Evolutionary conservation across 495 filamentous ascomycete species (phyloP), one percentile per base, ranked within the genome.

Genomic region (Entonaema liquescens): DNA sequence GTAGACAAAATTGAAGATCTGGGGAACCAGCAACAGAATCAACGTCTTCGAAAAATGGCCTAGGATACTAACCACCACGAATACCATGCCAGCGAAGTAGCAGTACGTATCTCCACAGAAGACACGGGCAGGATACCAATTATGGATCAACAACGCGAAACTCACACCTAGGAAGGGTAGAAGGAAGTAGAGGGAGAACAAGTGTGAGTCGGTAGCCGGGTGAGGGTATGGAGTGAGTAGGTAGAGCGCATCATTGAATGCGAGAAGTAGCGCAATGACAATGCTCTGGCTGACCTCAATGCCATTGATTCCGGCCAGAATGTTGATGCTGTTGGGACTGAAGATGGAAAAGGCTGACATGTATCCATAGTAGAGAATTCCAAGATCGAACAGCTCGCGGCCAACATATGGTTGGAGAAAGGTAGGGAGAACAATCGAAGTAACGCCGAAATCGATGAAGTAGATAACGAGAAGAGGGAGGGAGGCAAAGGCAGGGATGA

Each of bases 91-190:
- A 0, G 95, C 95, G 73, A 99, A 97, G 79, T 99, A 99, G 84
- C 95, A 99, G 83, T 98, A 99, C 17, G 95, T 99, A 76, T 99
- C 95, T 25, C 95, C 95, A 0, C 97, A 95, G 74, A 99, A 99
- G 1, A 97, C 96, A 60, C 89, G 89, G 13, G 95, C 92, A 1
- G 95, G 95, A 77, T 95, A 99, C 93, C 94, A 97, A 75, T 99
- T 99, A 81, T 99, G 94, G 77, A 78, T 88, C 70, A 93, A 86
- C 25, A 99, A 87, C 1, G 95, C 96, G 23, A 91, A 76, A 15
- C 93, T 97, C 38, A 98, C 95, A 31, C 94, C 95, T 33, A 98
- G 83, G 79, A 98, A 98, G 19, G 95, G 95, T 9, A 98, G 85
- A 25, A 99, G 86, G 70, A 98, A 91, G 81, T 94, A 98, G 40